Evolutionary conservation across 306 rosid species (phyloP), one percentile per base, ranked within the genome.

Genomic region (Vigna reflexopilosa): DNA sequence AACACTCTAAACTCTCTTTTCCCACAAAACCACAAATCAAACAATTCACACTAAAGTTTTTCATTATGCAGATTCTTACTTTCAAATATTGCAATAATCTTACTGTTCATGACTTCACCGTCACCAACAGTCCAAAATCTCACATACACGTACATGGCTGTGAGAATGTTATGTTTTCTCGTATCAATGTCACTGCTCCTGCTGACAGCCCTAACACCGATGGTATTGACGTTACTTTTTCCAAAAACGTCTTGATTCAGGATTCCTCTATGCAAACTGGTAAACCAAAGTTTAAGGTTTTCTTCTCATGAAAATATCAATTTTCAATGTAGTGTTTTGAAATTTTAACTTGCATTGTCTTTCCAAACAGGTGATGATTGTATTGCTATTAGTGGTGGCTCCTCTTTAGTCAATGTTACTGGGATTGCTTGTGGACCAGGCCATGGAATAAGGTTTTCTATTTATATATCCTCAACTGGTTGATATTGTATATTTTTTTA

Each of bases 341-440:
- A 24, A 24, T 24, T 24, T 49, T 42, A 42, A 42, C 13, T 44
- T 44, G 3, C 51, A 11, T 13, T 11, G 51, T 4, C 51, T 13
- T 47, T 13, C n/a, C 0, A 47, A 47, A 47, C 51, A 48, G 51
- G 51, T 48, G 51, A 48, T 13, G 51, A 48, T 48, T 48, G 51
- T 48, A 48, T 48, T 48, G 51, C 51, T 0, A 14, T 48, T 1
- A 48, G 15, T 48, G n/a, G 38, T 30, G 89, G 77, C 11, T 15
- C 72, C 1, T 77, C 73, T 10, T 24, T 9, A 36, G 68, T 87
- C 76, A 85, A 80, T 68, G 73, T n/a, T 14, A 69, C 75, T 47
- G 11, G 62, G 1, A 32, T 87, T 83, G 22, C 54, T n/a, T 85
- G 87, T 62, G 91, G 91, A 52, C 91, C 86, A 1, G 88, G 91